Evolutionary conservation across 139 green algal species (phyloP).

Genomic region (Closterium sp.): DNA sequence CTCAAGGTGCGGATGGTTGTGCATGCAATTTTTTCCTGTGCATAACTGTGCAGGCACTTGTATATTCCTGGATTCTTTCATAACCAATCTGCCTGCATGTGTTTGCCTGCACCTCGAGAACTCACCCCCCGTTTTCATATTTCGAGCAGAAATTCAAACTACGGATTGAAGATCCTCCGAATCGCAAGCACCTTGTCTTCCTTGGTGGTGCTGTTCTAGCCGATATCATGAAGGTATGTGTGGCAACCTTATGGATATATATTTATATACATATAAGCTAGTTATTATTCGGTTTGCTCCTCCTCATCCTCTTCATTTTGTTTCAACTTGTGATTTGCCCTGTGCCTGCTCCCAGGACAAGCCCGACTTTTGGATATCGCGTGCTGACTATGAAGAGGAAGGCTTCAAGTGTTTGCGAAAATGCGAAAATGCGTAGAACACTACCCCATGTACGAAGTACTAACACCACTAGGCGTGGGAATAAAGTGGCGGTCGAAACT

Average conservation of each 20-base stretch:
- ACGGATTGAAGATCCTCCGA: conserved; percentile 68
- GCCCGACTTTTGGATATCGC: conserved; percentile 71
- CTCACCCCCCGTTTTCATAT: too few species aligned
- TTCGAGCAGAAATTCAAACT: conserved; percentile 62
- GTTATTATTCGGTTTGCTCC: too few species aligned
- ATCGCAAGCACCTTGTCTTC: conserved; percentile 76
- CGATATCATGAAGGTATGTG: conserved; percentile 71
- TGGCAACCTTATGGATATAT: too few species aligned
- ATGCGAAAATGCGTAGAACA: conserved; percentile 31
- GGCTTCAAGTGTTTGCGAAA: conserved; percentile 40
- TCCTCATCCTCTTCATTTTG: not conserved
- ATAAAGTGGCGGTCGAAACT: too few species aligned
- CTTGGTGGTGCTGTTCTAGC: conserved; percentile 73
- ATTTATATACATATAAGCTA: too few species aligned
- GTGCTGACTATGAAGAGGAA: conserved; percentile 69
- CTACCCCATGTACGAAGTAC: not conserved
- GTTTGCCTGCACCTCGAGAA: not conserved
- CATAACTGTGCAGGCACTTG: not conserved
- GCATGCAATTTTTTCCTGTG: not conserved
- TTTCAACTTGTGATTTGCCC: not conserved
- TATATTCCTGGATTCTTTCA: conserved; percentile 19
- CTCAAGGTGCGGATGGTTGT: not conserved
- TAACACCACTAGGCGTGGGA: too few species aligned
- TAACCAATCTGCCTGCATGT: not conserved
- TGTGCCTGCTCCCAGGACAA: conserved; percentile 44